These are phyloP conservation scores for Leptosphaerulina australis DNA, from an alignment of 2,329 filamentous ascomycete genomes.

Conservation along the genomic window DNA sequence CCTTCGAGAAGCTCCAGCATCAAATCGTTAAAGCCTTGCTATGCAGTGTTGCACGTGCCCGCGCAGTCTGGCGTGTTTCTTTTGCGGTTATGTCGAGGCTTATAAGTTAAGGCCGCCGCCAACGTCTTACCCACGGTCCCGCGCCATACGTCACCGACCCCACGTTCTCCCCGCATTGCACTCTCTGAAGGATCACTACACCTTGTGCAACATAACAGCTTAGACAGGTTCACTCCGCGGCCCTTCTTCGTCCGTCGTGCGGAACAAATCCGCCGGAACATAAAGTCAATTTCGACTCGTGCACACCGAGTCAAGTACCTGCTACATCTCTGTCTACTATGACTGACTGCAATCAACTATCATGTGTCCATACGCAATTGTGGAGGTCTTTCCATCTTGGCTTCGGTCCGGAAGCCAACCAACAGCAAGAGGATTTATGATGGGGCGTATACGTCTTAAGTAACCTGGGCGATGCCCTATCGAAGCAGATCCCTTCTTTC, in stretches of 20 bases:
- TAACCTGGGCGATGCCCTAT: background rate
- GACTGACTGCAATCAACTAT: background rate
- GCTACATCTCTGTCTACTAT: background rate
- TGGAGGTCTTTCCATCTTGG: background rate
- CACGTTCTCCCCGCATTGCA: conserved; percentile 7
- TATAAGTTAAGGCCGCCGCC: background rate
- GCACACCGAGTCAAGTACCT: conserved; percentile 1
- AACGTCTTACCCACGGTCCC: background rate
- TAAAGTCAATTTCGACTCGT: conserved; percentile 1
- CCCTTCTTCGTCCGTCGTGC: background rate
- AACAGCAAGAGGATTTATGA: conserved; percentile 4
- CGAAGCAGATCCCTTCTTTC: conserved; percentile 1
- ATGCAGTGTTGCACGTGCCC: conserved; percentile 1
- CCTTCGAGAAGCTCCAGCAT: conserved; percentile 6
- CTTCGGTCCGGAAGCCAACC: background rate
- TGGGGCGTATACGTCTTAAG: background rate
- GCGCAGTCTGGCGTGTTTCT: conserved; percentile 1
- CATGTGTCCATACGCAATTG: conserved; percentile 1
- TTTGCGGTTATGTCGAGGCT: background rate
- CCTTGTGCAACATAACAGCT: background rate
- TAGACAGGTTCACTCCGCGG: background rate
- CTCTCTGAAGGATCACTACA: background rate
- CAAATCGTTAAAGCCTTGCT: background rate
- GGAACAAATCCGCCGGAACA: conserved; percentile 1
- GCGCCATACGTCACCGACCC: conserved; percentile 8